These are phyloP conservation scores for Buddleja alternifolia DNA, from an alignment of 257 asterid species.

Conservation along the genomic window DNA sequence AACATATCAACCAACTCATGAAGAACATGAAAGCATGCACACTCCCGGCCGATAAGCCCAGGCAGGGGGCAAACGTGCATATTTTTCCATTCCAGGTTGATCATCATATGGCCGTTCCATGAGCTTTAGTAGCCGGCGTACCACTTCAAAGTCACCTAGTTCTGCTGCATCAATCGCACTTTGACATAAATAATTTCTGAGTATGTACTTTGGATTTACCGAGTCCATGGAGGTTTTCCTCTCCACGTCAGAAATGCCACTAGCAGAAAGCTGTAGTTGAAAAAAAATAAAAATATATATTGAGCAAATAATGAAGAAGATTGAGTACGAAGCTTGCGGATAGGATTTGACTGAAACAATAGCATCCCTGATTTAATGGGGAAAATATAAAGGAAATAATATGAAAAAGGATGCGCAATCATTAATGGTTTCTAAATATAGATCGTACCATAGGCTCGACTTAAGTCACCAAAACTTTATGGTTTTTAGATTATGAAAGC, in stretches of 20 bases:
- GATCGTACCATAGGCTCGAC: too few species aligned
- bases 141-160: constrained; percentile 82
- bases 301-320: background rate
- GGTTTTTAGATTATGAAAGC: background rate
- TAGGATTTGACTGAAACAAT: background rate
- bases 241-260: constrained; percentile 66
- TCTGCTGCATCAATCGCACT: constrained; percentile 96
- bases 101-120: constrained; percentile 83
- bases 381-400: too few species aligned
- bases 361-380: too few species aligned
- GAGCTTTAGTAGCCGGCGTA: constrained; percentile 68
- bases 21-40: constrained; percentile 98
- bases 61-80: constrained; percentile 93
- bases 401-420: too few species aligned
- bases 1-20: constrained; percentile 44
- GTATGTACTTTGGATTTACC: constrained; percentile 84
- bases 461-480: background rate
- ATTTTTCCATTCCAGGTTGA: constrained; percentile 96
- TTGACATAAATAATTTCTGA: constrained; percentile 91
- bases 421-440: too few species aligned
- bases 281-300: background rate
- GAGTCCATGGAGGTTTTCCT: constrained; percentile 84
- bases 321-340: background rate
- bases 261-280: constrained; percentile 55
- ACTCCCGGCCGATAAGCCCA: constrained; percentile 99